Evolutionary conservation across 305 asterid species (phyloP).

Genomic region (Fraxinus greggii): DNA sequence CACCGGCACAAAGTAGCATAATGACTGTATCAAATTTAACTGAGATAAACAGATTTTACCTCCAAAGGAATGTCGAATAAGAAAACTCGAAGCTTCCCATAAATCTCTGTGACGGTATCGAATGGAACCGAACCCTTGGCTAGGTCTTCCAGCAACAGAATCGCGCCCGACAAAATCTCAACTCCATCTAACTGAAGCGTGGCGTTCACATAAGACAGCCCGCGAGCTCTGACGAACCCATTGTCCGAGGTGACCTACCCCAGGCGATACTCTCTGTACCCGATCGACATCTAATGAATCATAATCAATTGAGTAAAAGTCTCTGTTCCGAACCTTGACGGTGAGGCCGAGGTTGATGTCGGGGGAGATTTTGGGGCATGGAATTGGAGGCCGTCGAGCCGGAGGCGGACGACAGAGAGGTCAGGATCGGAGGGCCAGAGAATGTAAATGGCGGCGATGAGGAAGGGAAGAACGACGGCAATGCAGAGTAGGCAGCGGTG

Average conservation of each 20-base stretch:
- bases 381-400: conserved; percentile 48
- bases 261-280: conserved; percentile 63
- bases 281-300: conserved; percentile 43
- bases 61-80: conserved; percentile 58
- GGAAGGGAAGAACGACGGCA: conserved; percentile 36
- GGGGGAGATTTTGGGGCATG: conserved; percentile 49
- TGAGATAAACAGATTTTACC: conserved; percentile 36
- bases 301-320: conserved; percentile 62
- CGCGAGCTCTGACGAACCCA: conserved; percentile 65
- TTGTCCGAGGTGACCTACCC: conserved; percentile 54
- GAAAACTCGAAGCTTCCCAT: conserved; percentile 63
- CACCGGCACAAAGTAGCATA: neutral
- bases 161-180: conserved; percentile 46
- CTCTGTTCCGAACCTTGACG: conserved; percentile 56
- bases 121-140: conserved; percentile 53
- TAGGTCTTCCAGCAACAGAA: conserved; percentile 63
- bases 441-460: conserved; percentile 46
- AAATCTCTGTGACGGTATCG: conserved; percentile 59
- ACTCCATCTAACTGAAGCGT: conserved; percentile 56
- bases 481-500: conserved; percentile 35
- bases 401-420: conserved; percentile 54
- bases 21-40: neutral
- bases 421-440: conserved; percentile 82
- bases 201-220: conserved; percentile 59
- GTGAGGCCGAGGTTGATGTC: conserved; percentile 65